phyloP scores from a whole-genome alignment of 2,329 filamentous ascomycete genomes.

The Calonectria pseudoturangicola region DNA sequence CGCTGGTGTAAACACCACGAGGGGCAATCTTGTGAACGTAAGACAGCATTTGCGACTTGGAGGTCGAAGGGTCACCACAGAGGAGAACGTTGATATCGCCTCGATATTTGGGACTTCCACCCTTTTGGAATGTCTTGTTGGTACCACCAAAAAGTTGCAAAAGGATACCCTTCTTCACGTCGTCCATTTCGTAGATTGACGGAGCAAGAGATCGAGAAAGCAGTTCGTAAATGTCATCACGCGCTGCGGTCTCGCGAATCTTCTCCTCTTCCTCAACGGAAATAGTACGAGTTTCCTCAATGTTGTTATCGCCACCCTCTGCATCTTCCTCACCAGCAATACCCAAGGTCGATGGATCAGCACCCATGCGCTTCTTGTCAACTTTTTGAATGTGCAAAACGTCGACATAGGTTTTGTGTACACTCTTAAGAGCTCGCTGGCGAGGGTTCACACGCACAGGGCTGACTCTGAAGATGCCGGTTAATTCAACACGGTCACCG shows the following conservation, averaged over 20 bases:
- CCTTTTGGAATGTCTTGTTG: constrained; percentile 98
- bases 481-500: constrained; percentile 95
- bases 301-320: constrained; percentile 80
- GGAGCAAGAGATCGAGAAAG: constrained; percentile 93
- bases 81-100: constrained; percentile 98
- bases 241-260: constrained; percentile 86
- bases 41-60: constrained; percentile 94
- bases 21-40: constrained; percentile 99
- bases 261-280: constrained; percentile 90
- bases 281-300: constrained; percentile 90
- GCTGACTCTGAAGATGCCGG: constrained; percentile 96
- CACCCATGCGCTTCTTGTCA: constrained; percentile 94
- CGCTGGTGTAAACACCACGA: constrained; percentile 87
- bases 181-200: constrained; percentile 97
- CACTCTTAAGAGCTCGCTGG: constrained; percentile 92
- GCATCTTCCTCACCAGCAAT: constrained; percentile 82
- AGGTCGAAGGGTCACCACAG: constrained; percentile 96
- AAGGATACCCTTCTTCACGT: constrained; percentile 98
- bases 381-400: constrained; percentile 97
- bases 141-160: constrained; percentile 97
- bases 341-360: constrained; percentile 91
- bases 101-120: constrained; percentile 94
- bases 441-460: constrained; percentile 95
- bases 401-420: constrained; percentile 99
- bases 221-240: constrained; percentile 94